phyloP scores from a whole-genome alignment of 164 flowering plant species.

The Tetrastigma voinierianum region DNA sequence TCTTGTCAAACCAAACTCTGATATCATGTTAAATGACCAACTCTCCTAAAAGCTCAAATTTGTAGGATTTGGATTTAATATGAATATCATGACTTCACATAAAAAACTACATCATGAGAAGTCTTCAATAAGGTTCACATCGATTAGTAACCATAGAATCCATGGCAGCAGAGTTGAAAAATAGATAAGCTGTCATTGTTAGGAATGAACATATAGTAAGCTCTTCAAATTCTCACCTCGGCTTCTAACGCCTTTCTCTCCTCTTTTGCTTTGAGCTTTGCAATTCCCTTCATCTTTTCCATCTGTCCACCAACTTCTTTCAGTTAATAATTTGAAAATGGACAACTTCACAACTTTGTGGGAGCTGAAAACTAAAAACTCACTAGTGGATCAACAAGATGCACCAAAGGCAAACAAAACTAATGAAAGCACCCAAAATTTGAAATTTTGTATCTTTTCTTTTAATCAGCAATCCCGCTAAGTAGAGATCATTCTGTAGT shows the following conservation, averaged over 20 bases:
- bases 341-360: not conserved
- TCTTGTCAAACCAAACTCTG: too few species aligned
- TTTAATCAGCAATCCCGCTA: too few species aligned
- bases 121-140: not conserved
- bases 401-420: not conserved
- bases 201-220: not conserved
- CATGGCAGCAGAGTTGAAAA: not conserved
- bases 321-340: not conserved
- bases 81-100: too few species aligned
- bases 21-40: too few species aligned
- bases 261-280: constrained; percentile 78
- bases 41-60: too few species aligned
- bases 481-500: too few species aligned
- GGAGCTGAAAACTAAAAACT: not conserved
- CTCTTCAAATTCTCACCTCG: constrained; percentile 56
- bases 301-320: constrained; percentile 47
- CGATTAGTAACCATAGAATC: not conserved
- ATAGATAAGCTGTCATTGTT: not conserved
- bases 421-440: not conserved
- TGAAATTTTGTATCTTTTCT: not conserved
- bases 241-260: constrained; percentile 70
- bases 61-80: too few species aligned
- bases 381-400: not conserved
- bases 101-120: not conserved
- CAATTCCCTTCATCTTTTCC: constrained; percentile 89